Evolutionary conservation across 257 asterid genomes (phyloP), one percentile per base, ranked within the genome.

Genomic region (Fraxinus americana): DNA sequence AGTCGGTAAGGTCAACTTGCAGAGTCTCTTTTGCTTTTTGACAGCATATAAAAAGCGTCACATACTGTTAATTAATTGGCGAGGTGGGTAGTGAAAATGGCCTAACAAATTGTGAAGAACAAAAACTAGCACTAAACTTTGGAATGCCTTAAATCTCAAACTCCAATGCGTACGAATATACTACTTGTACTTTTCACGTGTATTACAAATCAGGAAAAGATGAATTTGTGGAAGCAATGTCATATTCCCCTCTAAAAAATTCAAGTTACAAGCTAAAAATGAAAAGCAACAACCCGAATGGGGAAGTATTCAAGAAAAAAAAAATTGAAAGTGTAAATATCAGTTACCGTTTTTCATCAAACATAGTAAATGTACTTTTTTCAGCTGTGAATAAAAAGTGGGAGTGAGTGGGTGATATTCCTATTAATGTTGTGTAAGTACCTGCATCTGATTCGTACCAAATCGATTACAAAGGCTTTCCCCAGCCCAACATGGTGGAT

Each of bases 21-120:
- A 1, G n/a, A 32, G 54, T 41, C 77, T 67, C 38, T 41, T 70
- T 43, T 69, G 23, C 69, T 27, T 43, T 76, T 65, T 75, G 52
- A 68, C 41, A 14, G 41, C 75, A 61, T 70, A 54, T 39, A 36
- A 73, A 70, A 5, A n/a, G 7, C 2, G 10, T 19, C 12, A 52
- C 25, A 63, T 16, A 23, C 67, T 32, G 43, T 16, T 59, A 72
- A 77, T 30, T 36, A 27, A 68, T 45, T 23, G 36, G 36, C 70
- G 38, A 70, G 67, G 67, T n/a, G 74, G 67, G 59, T 29, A 29
- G 38, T 36, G 52, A 32, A 76, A 79, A 61, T 79, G 75, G 66
- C 67, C 41, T 5, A 32, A 19, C 35, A 39, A 48, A 75, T 34
- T 57, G 48, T 82, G 75, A 70, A 52, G 25, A 69, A 48, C 52